Evolutionary conservation across 192 early-diverging fungal genomes (phyloP), one percentile per base, ranked within the genome.

Genomic region (Fimicolochytrium jonesii): DNA sequence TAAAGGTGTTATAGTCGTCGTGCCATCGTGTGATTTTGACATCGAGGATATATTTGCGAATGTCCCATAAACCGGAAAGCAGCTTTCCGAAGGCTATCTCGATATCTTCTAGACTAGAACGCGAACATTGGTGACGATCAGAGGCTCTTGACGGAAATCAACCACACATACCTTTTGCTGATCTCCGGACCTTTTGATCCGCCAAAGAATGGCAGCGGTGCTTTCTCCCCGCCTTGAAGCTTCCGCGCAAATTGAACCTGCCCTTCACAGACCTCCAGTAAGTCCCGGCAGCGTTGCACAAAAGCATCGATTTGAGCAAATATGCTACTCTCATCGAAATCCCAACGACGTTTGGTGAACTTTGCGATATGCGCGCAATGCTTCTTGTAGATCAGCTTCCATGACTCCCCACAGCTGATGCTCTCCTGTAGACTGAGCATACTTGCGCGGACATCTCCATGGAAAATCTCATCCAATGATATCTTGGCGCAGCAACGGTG

Each of bases 271-370:
- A 86, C 80, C 53, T 82, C 79, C 15, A 82, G 50, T 36, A 86
- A 60, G 51, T 86, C 81, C 17, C 82, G 68, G 56, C 83, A 86
- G 31, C 83, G 59, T 53, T 82, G 79, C 9, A 86, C 80, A 65
- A 85, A 86, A 7, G 83, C 83, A 75, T 86, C 83, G 35, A 86
- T 80, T 56, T 86, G 83, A 3, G 83, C 83, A 77, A 86, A 86
- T 20, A 86, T 86, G 62, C 75, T 78, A 59, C 80, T 83, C 55
- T 82, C 79, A 56, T 86, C 83, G 51, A 86, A 84, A 43, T 86
- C 83, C 83, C 83, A 86, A n/a, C 47, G 20, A n/a, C 59, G 56
- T 28, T 64, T 53, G 13, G 61, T 46, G 25, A 59, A 74, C 64
- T 79, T 81, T 6, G 74, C 49, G 59, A 86, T 69, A 44, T 86